Evolutionary conservation across 208 protist species (phyloP).

Genomic region (Novymonas esmeraldas): DNA sequence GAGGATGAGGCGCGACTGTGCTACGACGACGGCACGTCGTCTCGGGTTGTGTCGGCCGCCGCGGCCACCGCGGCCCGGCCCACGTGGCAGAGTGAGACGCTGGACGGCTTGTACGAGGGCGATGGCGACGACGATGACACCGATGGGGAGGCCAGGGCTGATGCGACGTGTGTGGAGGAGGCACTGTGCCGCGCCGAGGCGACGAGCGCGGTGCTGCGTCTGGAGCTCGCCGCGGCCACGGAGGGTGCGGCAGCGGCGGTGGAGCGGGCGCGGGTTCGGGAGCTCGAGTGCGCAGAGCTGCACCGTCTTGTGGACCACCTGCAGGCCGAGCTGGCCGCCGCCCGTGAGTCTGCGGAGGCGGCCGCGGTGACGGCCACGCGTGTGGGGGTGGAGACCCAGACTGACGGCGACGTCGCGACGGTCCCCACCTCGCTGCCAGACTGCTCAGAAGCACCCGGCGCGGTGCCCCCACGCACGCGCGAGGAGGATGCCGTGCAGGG

Average conservation of each 20-base stretch:
- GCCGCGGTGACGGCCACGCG: neutral
- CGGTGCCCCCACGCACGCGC: too few species aligned
- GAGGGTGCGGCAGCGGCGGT: slow-evolving; percentile 21
- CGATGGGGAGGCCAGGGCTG: neutral
- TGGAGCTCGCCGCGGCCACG: slow-evolving; percentile 13
- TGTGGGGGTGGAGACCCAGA: neutral
- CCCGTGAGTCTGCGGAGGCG: neutral
- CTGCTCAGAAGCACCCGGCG: neutral
- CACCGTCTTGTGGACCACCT: slow-evolving; percentile 42
- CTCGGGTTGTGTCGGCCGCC: neutral
- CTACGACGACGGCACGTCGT: neutral
- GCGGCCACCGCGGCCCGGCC: neutral
- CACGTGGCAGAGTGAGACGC: slow-evolving; percentile 8
- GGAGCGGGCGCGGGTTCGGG: slow-evolving; percentile 4
- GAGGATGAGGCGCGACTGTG: slow-evolving; percentile 16
- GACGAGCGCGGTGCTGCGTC: slow-evolving; percentile 14
- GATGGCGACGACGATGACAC: neutral
- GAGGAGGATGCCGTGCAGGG: neutral
- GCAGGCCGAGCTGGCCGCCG: slow-evolving; percentile 26
- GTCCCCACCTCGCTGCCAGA: neutral
- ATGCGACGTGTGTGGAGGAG: slow-evolving; percentile 13
- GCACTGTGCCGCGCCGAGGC: slow-evolving; percentile 13
- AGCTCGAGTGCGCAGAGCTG: slow-evolving; percentile 53
- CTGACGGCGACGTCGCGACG: neutral
- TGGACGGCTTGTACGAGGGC: slow-evolving; percentile 1